Percentiles rank a stretch among this genome's conserved stretches.
phyloP scores from a whole-genome alignment of 192 early-diverging fungal species.

The Podila verticillata region DNA sequence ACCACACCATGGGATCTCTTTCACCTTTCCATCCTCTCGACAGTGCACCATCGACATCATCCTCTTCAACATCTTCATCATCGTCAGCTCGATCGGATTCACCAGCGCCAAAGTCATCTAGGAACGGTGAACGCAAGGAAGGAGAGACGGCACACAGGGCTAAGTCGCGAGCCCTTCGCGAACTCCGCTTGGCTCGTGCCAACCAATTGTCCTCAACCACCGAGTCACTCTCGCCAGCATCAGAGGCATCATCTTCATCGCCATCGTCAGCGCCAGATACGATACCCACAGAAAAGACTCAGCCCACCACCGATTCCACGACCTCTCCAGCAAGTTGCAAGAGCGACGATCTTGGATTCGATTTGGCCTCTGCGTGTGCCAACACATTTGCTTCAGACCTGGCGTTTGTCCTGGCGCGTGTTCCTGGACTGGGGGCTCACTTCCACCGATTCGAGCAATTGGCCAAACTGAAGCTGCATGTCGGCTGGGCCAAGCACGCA shows the following conservation, averaged over 20 bases:
- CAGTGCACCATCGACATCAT: constrained; percentile 6
- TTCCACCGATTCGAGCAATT: constrained; percentile 48
- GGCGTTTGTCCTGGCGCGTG: constrained; percentile 41
- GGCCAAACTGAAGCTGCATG: constrained; percentile 47
- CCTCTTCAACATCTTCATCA: constrained; percentile 20
- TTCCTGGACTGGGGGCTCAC: constrained; percentile 44
- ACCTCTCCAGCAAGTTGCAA: neutral
- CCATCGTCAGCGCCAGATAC: neutral
- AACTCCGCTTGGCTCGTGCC: no score
- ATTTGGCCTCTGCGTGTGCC: constrained; percentile 43
- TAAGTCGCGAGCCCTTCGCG: neutral
- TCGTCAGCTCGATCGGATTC: constrained; percentile 14
- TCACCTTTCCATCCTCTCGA: constrained; percentile 9
- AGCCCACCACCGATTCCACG: neutral
- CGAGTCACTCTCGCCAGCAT: neutral
- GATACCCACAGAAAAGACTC: neutral
- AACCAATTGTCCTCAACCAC: neutral
- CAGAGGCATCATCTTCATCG: neutral
- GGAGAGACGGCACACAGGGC: neutral
- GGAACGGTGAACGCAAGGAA: neutral
- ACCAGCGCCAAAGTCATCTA: constrained; percentile 10
- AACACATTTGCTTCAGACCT: constrained; percentile 46
- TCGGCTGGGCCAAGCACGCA: constrained; percentile 50
- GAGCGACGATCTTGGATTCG: constrained; percentile 31
- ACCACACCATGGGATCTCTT: neutral